Conservation (phyloP, 345 rosid species). For the Laguncularia racemosa region DNA sequence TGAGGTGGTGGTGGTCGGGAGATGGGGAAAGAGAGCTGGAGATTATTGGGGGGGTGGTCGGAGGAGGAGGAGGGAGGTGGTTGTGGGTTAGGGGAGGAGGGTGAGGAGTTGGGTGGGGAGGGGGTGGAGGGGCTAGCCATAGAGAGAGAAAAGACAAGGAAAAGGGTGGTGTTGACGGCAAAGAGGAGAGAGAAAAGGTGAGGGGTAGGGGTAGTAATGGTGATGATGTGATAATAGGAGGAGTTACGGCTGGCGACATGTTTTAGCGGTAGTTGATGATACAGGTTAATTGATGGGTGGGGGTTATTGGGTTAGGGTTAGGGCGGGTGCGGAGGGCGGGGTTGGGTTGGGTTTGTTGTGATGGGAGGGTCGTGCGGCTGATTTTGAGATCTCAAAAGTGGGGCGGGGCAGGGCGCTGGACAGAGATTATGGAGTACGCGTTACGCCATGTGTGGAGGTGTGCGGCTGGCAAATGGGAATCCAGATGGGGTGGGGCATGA, state of each 20-base stretch:
- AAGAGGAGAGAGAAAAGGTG: too few relatives aligned
- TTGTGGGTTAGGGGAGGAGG: conserved; percentile 28
- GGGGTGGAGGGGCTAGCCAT: too few relatives aligned
- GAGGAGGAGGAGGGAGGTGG: conserved; percentile 12
- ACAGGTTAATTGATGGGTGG: conserved; percentile 1
- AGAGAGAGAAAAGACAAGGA: too few relatives aligned
- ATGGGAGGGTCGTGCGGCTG: conserved; percentile 49
- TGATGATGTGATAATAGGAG: too few relatives aligned
- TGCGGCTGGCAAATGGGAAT: too few relatives aligned
- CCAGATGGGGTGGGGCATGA: too few relatives aligned
- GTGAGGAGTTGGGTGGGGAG: too few relatives aligned
- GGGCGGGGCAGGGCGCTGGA: neutral
- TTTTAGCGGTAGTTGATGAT: conserved; percentile 12
- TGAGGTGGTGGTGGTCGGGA: conserved; percentile 15
- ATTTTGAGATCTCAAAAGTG: conserved; percentile 30
- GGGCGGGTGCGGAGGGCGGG: conserved; percentile 9
- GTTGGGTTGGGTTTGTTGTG: conserved; percentile 11
- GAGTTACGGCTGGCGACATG: conserved; percentile 26
- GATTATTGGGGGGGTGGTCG: conserved; percentile 17
- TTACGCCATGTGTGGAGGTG: too few relatives aligned
- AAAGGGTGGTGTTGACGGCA: too few relatives aligned
- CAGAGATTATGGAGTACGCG: too few relatives aligned
- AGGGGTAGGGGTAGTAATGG: too few relatives aligned
- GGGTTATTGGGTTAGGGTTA: too few relatives aligned
- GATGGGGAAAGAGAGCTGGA: conserved; percentile 26